Evolutionary conservation across 495 filamentous ascomycete genomes (phyloP).

Genomic region (Penicillium paxilli): DNA sequence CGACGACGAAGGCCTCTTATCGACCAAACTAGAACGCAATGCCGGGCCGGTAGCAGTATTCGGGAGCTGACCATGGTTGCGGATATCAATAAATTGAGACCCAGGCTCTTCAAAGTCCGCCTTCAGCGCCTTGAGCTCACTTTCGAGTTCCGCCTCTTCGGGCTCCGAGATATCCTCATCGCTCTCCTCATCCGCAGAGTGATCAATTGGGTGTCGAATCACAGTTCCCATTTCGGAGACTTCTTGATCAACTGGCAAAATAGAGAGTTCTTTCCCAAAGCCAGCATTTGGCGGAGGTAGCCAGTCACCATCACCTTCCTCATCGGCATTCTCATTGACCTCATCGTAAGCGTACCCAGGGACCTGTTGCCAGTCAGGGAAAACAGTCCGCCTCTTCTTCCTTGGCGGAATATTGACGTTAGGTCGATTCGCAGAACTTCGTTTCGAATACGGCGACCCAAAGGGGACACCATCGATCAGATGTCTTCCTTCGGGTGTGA

Average conservation of each 20-base stretch:
- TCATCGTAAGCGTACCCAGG: constrained; percentile 3
- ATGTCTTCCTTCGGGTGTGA: constrained; percentile 75
- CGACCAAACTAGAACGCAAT: constrained; percentile 17
- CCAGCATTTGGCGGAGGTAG: constrained; percentile 24
- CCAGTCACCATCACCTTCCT: constrained; percentile 43
- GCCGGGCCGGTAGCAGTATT: constrained; percentile 4
- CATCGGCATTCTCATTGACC: constrained; percentile 13
- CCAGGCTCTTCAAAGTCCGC: constrained; percentile 38
- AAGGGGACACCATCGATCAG: constrained; percentile 89
- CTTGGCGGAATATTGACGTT: constrained; percentile 70
- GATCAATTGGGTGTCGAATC: constrained; percentile 37
- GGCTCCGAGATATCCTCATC: constrained; percentile 40
- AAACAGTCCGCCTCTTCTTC: constrained; percentile 63
- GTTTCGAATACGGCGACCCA: constrained; percentile 68
- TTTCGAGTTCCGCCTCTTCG: constrained; percentile 40
- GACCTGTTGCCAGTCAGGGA: constrained; percentile 33
- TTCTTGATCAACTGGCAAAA: constrained; percentile 28
- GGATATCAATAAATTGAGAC: constrained; percentile 23
- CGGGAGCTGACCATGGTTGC: constrained; percentile 8
- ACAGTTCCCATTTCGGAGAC: constrained; percentile 42
- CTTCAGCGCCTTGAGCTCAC: constrained; percentile 44
- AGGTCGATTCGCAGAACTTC: constrained; percentile 58
- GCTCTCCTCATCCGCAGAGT: constrained; percentile 32
- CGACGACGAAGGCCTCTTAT: constrained; percentile 22
- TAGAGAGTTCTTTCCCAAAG: constrained; percentile 27